These are phyloP conservation scores for Trichaptum fuscoviolaceum DNA, from an alignment of 768 basidiomycete genomes.

Conservation along the genomic window DNA sequence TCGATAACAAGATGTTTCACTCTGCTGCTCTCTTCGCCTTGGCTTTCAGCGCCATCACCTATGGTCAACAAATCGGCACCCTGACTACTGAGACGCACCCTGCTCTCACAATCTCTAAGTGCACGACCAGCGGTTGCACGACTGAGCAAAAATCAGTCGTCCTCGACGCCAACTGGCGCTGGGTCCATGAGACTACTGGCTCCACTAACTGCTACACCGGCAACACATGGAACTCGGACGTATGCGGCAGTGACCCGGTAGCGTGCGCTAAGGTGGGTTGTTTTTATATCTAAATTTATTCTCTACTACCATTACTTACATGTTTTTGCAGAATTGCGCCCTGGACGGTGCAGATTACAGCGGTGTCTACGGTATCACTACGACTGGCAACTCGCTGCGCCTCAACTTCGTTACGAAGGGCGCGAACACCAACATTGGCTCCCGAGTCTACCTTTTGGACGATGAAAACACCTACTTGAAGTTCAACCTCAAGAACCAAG, in stretches of 20 bases:
- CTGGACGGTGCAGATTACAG: slow-evolving; percentile 42
- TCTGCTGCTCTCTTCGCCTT: slow-evolving; percentile 23
- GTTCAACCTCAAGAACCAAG: slow-evolving; percentile 50
- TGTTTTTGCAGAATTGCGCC: slow-evolving; percentile 22
- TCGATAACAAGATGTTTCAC: slow-evolving; percentile 22
- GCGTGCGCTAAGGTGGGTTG: slow-evolving; percentile 20
- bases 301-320: background rate
- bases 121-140: slow-evolving; percentile 42
- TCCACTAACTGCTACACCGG: slow-evolving; percentile 34
- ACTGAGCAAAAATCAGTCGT: slow-evolving; percentile 14
- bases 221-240: slow-evolving; percentile 26
- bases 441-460: slow-evolving; percentile 46
- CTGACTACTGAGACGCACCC: slow-evolving; percentile 45
- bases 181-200: slow-evolving; percentile 16
- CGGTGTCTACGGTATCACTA: slow-evolving; percentile 47
- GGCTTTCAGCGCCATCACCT: slow-evolving; percentile 31
- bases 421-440: slow-evolving; percentile 29
- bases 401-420: slow-evolving; percentile 36
- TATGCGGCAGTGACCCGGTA: slow-evolving; percentile 24
- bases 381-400: slow-evolving; percentile 39
- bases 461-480: slow-evolving; percentile 36
- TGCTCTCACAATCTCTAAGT: slow-evolving; percentile 38
- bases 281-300: background rate
- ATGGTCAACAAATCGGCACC: slow-evolving; percentile 48
- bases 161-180: slow-evolving; percentile 5